These are phyloP conservation scores for Spiromastix sp. DNA, from an alignment of 2,329 filamentous ascomycete genomes.

Conservation along the genomic window DNA sequence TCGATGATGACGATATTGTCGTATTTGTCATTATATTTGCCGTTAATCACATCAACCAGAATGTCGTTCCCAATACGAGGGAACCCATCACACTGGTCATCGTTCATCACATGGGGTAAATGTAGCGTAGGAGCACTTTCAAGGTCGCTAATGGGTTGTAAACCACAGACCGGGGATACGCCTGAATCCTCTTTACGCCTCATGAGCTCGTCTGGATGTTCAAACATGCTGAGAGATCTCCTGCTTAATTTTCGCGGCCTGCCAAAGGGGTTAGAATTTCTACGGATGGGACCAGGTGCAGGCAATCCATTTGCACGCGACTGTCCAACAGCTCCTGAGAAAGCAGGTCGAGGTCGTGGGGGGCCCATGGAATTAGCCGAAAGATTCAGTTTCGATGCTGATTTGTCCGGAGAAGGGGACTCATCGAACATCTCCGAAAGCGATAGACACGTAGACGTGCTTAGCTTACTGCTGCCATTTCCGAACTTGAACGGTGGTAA, in stretches of 20 bases:
- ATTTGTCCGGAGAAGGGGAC: constrained; percentile 57
- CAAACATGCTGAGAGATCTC: constrained; percentile 95
- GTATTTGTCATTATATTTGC: constrained; percentile 65
- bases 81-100: constrained; percentile 73
- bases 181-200: constrained; percentile 59
- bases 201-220: constrained; percentile 79
- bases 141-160: constrained; percentile 73
- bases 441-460: constrained; percentile 51
- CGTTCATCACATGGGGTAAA: constrained; percentile 73
- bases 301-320: constrained; percentile 65
- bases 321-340: constrained; percentile 47
- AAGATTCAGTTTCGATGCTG: constrained; percentile 52
- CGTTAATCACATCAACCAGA: constrained; percentile 77
- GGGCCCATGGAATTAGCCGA: constrained; percentile 45
- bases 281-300: constrained; percentile 58
- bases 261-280: constrained; percentile 59
- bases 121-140: constrained; percentile 64
- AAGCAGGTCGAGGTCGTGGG: constrained; percentile 55
- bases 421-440: constrained; percentile 71
- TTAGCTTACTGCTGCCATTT: constrained; percentile 40
- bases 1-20: constrained; percentile 82
- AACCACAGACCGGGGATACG: constrained; percentile 38
- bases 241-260: constrained; percentile 81
- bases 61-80: constrained; percentile 77
- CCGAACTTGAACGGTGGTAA: constrained; percentile 69